These are phyloP conservation scores for Chlamydomonas applanata DNA, from an alignment of 139 green algal genomes.

Conservation along the genomic window DNA sequence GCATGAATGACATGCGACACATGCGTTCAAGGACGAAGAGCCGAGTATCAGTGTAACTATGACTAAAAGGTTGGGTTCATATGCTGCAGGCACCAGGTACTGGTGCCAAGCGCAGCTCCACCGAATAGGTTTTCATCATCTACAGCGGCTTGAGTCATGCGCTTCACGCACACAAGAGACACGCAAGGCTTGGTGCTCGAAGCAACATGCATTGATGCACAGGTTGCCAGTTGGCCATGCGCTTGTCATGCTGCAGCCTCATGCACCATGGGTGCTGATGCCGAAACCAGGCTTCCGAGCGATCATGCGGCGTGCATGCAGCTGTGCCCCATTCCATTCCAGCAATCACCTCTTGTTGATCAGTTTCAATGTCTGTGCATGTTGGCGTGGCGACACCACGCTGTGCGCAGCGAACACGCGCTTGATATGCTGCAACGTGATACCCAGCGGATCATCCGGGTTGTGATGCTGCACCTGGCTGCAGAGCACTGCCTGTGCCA, in stretches of 20 bases:
- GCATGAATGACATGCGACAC: no score
- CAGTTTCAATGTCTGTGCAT: conserved; percentile 45
- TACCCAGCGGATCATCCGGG: conserved; percentile 47
- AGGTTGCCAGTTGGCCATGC: no score
- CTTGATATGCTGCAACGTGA: conserved; percentile 55
- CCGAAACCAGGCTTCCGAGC: no score
- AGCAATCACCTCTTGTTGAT: conserved; percentile 55
- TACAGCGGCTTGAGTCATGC: neutral
- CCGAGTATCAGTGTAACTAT: conserved; percentile 21
- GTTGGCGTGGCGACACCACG: conserved; percentile 38
- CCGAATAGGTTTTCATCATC: conserved; percentile 10
- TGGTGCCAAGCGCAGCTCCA: conserved; percentile 4
- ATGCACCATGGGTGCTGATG: neutral
- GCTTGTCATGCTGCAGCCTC: no score
- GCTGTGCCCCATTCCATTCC: neutral
- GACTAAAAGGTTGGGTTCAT: conserved; percentile 16
- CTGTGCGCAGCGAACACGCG: conserved; percentile 13
- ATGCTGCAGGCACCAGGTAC: conserved; percentile 3
- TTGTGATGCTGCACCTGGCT: neutral
- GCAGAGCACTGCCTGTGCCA: conserved; percentile 77
- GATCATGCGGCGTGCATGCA: no score
- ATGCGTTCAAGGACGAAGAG: no score
- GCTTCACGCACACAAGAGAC: neutral
- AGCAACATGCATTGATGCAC: no score
- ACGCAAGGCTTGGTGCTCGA: neutral